A percentile compares a stretch with the other conserved stretches of the same genome.
These are phyloP conservation scores for Aspergillus persii DNA, from an alignment of 2,329 filamentous ascomycete genomes.

Conservation along the genomic window DNA sequence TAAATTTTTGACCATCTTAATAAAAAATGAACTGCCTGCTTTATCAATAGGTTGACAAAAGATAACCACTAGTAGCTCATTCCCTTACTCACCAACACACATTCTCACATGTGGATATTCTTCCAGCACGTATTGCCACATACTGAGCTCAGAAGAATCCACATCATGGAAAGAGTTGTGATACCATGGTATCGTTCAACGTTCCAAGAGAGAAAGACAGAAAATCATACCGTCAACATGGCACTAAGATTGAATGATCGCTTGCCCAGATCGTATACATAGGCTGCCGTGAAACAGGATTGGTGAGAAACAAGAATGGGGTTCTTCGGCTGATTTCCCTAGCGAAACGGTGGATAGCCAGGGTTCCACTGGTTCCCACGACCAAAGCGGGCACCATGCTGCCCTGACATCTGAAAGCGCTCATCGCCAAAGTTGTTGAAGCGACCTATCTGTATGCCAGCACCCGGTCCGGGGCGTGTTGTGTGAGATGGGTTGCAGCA, in stretches of 20 bases:
- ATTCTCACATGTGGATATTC: neutral
- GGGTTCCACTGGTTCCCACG: slow-evolving; percentile 39
- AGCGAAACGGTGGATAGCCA: slow-evolving; percentile 39
- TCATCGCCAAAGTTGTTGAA: slow-evolving; percentile 53
- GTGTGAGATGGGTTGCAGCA: slow-evolving; percentile 91
- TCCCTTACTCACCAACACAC: neutral
- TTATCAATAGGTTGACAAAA: neutral
- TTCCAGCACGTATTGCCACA: neutral
- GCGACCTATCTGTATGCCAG: slow-evolving; percentile 63
- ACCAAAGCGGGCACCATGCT: slow-evolving; percentile 35
- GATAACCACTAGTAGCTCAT: neutral
- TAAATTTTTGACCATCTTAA: slow-evolving; percentile 21
- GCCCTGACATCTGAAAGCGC: slow-evolving; percentile 37
- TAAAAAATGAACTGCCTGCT: slow-evolving; percentile 15
- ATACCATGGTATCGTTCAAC: neutral
- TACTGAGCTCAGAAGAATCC: neutral
- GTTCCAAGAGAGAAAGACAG: neutral
- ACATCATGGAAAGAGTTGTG: neutral
- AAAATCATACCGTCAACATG: neutral
- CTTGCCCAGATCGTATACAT: neutral
- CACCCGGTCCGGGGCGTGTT: slow-evolving; percentile 82
- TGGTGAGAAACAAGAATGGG: neutral
- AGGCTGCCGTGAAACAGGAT: no score
- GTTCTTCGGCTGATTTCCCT: slow-evolving; percentile 5
- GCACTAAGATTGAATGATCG: neutral